Conservation (phyloP, 2,329 filamentous ascomycete genomes). For the Rhynchosporium agropyri region DNA sequence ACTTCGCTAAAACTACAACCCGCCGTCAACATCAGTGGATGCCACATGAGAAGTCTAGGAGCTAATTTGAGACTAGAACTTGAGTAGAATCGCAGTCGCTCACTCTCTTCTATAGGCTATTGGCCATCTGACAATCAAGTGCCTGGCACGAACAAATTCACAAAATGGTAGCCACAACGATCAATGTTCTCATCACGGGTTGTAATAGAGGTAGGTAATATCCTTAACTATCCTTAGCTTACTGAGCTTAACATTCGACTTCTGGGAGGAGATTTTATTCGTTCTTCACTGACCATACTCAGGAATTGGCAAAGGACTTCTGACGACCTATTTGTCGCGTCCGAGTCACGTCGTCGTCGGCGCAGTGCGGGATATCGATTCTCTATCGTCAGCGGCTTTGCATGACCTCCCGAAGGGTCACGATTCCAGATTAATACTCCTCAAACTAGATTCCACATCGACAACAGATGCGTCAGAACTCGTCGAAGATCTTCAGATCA, state of each 20-base stretch:
- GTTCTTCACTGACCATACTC: background rate
- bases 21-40: background rate
- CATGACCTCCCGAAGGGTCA: slow-evolving; percentile 43
- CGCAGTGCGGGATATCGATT: slow-evolving; percentile 43
- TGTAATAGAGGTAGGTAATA: slow-evolving; percentile 3
- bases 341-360: slow-evolving; percentile 38
- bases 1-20: background rate
- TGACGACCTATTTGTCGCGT: slow-evolving; percentile 23
- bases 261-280: background rate
- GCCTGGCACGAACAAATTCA: too few relatives aligned
- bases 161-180: slow-evolving; percentile 2
- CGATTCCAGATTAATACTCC: slow-evolving; percentile 45
- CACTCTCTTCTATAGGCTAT: too few relatives aligned
- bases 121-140: too few relatives aligned
- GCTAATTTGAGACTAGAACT: too few relatives aligned
- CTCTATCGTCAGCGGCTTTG: slow-evolving; percentile 41
- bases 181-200: slow-evolving; percentile 2
- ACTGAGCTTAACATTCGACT: too few relatives aligned
- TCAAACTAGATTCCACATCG: slow-evolving; percentile 48
- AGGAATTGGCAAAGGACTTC: slow-evolving; percentile 44
- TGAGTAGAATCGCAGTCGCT: too few relatives aligned
- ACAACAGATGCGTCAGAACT: slow-evolving; percentile 43
- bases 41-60: too few relatives aligned
- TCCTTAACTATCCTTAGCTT: background rate
- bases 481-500: slow-evolving; percentile 39